Percentiles rank a stretch among this genome's conserved stretches.
Conservation (phyloP, 106 monocot species). For the Phalaenopsis equestris region DNA sequence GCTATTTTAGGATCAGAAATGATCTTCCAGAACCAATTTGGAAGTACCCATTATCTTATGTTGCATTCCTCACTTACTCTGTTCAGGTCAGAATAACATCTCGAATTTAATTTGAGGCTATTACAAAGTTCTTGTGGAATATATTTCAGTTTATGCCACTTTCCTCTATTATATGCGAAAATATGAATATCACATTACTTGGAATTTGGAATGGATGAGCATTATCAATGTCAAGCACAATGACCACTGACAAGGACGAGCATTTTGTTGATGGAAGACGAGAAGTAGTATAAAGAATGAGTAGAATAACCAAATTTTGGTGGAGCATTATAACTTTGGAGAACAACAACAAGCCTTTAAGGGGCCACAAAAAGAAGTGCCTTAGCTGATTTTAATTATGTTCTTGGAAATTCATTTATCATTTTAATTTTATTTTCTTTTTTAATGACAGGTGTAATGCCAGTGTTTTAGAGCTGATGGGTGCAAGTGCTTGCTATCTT, state of each 20-base stretch:
- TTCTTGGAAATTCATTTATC: background rate
- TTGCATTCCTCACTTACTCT: constrained; percentile 78
- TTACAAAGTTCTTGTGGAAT: background rate
- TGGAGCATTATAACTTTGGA: background rate
- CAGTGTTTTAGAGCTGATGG: background rate
- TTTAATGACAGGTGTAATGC: background rate
- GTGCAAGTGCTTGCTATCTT: background rate
- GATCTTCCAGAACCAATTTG: constrained; percentile 58
- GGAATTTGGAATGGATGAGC: background rate
- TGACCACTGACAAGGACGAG: background rate
- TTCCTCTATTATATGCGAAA: background rate
- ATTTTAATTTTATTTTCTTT: background rate
- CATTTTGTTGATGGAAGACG: background rate
- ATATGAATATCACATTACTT: background rate
- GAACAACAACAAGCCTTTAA: too few relatives aligned
- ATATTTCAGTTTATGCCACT: background rate
- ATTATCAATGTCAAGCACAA: background rate
- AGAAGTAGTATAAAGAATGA: background rate
- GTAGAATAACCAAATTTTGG: background rate
- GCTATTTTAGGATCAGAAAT: constrained; percentile 64
- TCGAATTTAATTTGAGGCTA: background rate
- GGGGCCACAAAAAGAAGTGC: too few relatives aligned
- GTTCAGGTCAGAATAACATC: constrained; percentile 50
- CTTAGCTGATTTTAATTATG: too few relatives aligned
- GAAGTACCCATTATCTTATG: constrained; percentile 79